A percentile compares a stretch with the other conserved stretches of the same genome.
Evolutionary conservation across 331 rosid genomes (phyloP).

Genomic region (Quercus tomentella): DNA sequence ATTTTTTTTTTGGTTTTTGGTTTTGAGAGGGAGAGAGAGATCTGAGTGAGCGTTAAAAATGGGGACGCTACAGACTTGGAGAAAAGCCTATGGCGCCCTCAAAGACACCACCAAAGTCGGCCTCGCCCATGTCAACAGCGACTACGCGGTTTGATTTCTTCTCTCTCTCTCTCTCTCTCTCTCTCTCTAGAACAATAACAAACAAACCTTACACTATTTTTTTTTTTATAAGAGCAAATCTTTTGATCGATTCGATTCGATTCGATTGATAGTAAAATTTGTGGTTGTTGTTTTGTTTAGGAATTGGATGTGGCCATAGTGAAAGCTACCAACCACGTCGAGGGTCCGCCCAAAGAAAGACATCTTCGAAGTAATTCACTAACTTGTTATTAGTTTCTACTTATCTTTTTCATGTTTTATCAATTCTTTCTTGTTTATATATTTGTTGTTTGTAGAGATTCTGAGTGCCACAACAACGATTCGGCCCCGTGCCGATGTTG

Average conservation of each 20-base stretch:
- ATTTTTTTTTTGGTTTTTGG: neutral
- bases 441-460: constrained; percentile 40
- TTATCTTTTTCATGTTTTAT: neutral
- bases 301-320: constrained; percentile 99
- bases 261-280: neutral
- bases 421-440: no score
- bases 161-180: neutral
- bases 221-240: neutral
- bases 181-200: neutral
- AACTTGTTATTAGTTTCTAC: no score
- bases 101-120: constrained; percentile 98
- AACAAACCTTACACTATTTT: neutral
- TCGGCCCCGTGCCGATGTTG: constrained; percentile 63
- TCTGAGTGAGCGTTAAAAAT: constrained; percentile 37
- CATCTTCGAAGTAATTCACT: constrained; percentile 62
- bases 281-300: constrained; percentile 43
- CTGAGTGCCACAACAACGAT: constrained; percentile 48
- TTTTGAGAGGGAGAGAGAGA: constrained; percentile 26
- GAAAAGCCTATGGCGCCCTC: constrained; percentile 94
- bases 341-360: constrained; percentile 96
- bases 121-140: constrained; percentile 99
- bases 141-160: constrained; percentile 65
- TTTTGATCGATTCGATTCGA: constrained; percentile 1
- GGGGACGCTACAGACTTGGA: constrained; percentile 98
- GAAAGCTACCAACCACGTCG: constrained; percentile 98